Evolutionary conservation across 1,284 basidiomycete species (phyloP), one percentile per base, ranked within the genome.

Genomic region (Ceratobasidium sp.): DNA sequence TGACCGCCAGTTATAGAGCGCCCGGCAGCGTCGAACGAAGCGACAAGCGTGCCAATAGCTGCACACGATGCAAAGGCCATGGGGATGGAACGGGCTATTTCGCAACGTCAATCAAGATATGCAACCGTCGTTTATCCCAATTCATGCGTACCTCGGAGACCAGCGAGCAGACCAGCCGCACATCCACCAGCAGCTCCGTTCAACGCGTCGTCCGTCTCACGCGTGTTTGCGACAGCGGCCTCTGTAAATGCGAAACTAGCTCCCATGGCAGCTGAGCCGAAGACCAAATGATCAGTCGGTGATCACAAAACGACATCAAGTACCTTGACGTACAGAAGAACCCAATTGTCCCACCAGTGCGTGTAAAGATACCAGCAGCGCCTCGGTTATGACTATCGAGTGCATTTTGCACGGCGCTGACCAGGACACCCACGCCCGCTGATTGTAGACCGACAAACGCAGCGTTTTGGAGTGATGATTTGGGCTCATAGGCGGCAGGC

Each of bases 131-230:
- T 43, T 44, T 15, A 54, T 43, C 43, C 49, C 77, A 64, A 68
- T 29, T 49, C 22, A 64, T 44, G 87, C 89, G 76, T 82, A 95
- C 95, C 88, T 85, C 91, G 88, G 78, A 96, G 86, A 77, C 96
- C 96, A 57, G 94, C 94, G 78, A 98, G 86, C 84, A 98, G 94
- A 66, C 96, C 96, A 75, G 96, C 95, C 67, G 96, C 96, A 85
- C 96, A 98, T 76, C 94, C 96, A 79, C 95, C 96, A 70, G 90
- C 90, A 66, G 93, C 93, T 75, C 93, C 92, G 82, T 97, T 98
- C 81, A 95, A 82, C 46, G 92, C 87, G 82, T 98, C 96, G 80
- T 95, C 88, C 80, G 89, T 93, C 85, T 91, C 88, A 76, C 96
- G 89, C 78, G 90, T 85, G 85, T 98, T 98, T 77, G 95, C 94